Evolutionary conservation across 225 moss, liverwort and hornwort species (phyloP).

Genomic region (Pseudisothecium myosuroides): DNA sequence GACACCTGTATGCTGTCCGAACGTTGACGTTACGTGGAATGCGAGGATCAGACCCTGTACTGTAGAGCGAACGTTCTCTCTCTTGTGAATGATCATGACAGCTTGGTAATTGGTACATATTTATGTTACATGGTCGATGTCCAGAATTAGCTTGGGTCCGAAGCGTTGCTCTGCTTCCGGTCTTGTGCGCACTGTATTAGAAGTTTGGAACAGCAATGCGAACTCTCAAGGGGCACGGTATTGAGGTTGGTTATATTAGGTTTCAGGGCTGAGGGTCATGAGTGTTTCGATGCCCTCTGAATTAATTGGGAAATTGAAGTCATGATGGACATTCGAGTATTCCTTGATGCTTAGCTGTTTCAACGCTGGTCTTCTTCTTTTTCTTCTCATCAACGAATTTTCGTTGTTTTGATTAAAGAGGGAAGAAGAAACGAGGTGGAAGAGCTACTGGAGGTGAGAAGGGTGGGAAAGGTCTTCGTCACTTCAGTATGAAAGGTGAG

Average conservation of each 20-base stretch:
- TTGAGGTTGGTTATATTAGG: neutral
- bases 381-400: neutral
- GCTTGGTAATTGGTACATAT: neutral
- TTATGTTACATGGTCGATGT: neutral
- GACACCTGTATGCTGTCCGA: neutral
- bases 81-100: neutral
- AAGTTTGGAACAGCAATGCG: neutral
- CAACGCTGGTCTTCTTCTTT: neutral
- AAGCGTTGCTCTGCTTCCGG: neutral
- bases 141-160: neutral
- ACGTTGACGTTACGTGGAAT: neutral
- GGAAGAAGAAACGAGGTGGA: conserved; percentile 95
- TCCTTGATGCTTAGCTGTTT: neutral
- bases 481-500: conserved; percentile 98
- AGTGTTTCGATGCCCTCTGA: neutral
- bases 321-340: neutral
- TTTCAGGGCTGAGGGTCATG: neutral
- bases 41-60: neutral
- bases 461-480: conserved; percentile 94
- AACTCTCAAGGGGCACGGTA: neutral
- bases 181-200: neutral
- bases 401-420: conserved; percentile 25
- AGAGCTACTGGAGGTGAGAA: conserved; percentile 82
- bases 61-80: neutral
- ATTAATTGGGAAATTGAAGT: neutral